Evolutionary conservation across 2,329 filamentous ascomycete species (phyloP), one percentile per base, ranked within the genome.

Genomic region (Colletotrichum higginsianum): DNA sequence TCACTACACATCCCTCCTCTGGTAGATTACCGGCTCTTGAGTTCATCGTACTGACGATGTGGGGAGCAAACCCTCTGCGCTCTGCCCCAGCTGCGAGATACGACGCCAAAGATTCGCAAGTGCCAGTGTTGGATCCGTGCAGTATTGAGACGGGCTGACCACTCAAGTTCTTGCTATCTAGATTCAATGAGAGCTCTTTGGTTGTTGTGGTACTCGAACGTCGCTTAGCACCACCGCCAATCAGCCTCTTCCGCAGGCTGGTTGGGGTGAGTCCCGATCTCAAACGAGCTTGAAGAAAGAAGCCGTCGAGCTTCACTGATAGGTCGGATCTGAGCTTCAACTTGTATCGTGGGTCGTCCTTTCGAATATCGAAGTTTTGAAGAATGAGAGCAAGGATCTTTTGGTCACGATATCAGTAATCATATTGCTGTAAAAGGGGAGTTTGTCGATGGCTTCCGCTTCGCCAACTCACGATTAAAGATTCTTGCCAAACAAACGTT

Each of bases 401-500:
- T 13, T 2, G 40, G 40, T 44, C 12, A 4, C 40, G 9, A 8
- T 15, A 13, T 44, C 40, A 44, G 40, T 44, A 44, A 13, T 44
- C 15, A 16, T 16, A 15, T 44, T 44, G 15, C 11, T 16, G 40
- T 12, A 1, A 5, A 16, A 9, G 40, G 40, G 15, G 40, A 12
- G 40, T 1, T 15, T 16, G 40, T 44, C 11, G 12, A 44, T 8
- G 40, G 40, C 40, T 12, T 16, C 40, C 40, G 44, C 13, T 18
- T 47, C 1, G 44, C 44, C 7, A 47, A 60, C 40, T 94, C 42
- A 60, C 56, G 12, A 60, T 60, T 6, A 92, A 78, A 2, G 88
- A 86, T 80, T 95, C 93, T 77, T 95, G 93, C 90, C 91, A 93
- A 1, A 93, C 92, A 78, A 95, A 95, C 0, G 89, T 86, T 1